phyloP scores from a whole-genome alignment of 2,329 filamentous ascomycete genomes.

The Fusarium sp. region DNA sequence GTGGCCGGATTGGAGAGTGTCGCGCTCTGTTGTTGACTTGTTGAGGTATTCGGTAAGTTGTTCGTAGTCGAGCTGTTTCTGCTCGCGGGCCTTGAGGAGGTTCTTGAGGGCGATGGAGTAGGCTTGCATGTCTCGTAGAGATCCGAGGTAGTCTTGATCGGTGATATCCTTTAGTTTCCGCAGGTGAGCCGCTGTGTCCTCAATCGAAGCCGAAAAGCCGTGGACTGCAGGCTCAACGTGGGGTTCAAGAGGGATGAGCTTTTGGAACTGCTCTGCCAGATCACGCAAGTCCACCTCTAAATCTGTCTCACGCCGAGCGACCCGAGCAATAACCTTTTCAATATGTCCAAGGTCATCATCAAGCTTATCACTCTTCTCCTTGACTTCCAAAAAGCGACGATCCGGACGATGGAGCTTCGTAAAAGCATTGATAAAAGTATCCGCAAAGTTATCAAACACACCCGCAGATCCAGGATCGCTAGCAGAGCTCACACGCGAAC shows the following conservation, averaged over 20 bases:
- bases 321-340: slow-evolving; percentile 93
- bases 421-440: slow-evolving; percentile 97
- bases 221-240: slow-evolving; percentile 85
- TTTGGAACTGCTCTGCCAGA: slow-evolving; percentile 93
- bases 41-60: slow-evolving; percentile 94
- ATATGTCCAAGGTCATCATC: slow-evolving; percentile 93
- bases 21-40: slow-evolving; percentile 88
- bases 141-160: slow-evolving; percentile 94
- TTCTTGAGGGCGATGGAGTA: slow-evolving; percentile 90
- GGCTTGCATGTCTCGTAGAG: slow-evolving; percentile 92
- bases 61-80: slow-evolving; percentile 98
- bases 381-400: slow-evolving; percentile 92
- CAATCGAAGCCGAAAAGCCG: slow-evolving; percentile 86
- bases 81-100: slow-evolving; percentile 91
- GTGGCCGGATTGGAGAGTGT: slow-evolving; percentile 76
- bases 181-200: slow-evolving; percentile 83
- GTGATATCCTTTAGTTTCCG: slow-evolving; percentile 88
- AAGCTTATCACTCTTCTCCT: slow-evolving; percentile 91
- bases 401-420: slow-evolving; percentile 96
- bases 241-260: slow-evolving; percentile 88
- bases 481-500: slow-evolving; percentile 70
- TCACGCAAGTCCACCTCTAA: slow-evolving; percentile 90
- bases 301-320: slow-evolving; percentile 87
- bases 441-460: slow-evolving; percentile 94
- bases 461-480: slow-evolving; percentile 67